phyloP scores from a whole-genome alignment of 805 yeast genomes.

The Candida stauntonica region DNA sequence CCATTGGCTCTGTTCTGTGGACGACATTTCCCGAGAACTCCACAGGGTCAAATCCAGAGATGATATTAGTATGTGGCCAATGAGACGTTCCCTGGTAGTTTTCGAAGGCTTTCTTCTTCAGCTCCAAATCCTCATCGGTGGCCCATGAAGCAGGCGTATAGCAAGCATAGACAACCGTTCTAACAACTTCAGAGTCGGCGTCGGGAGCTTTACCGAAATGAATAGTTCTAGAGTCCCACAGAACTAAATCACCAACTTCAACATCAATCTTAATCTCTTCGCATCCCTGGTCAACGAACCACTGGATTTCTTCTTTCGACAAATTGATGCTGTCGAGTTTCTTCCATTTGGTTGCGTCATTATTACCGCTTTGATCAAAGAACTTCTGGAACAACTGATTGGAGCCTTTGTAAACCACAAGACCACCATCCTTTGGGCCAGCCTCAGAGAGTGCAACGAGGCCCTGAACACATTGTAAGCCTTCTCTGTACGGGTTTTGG shows the following conservation, averaged over 20 bases:
- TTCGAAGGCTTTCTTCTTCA: conserved; percentile 24
- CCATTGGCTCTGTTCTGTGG: conserved; percentile 18
- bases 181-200: conserved; percentile 22
- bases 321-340: conserved; percentile 18
- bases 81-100: conserved; percentile 29
- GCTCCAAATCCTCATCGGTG: conserved; percentile 23
- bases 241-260: conserved; percentile 31
- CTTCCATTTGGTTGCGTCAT: conserved; percentile 21
- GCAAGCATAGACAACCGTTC: conserved; percentile 28
- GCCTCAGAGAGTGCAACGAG: conserved; percentile 27
- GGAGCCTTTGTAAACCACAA: conserved; percentile 28
- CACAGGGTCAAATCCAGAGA: conserved; percentile 11
- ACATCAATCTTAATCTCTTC: conserved; percentile 27
- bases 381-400: conserved; percentile 23
- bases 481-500: conserved; percentile 29
- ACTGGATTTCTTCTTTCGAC: conserved; percentile 20
- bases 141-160: conserved; percentile 32
- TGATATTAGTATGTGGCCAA: conserved; percentile 30
- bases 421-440: conserved; percentile 30
- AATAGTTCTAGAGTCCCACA: conserved; percentile 32
- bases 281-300: conserved; percentile 27
- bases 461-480: conserved; percentile 32
- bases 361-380: conserved; percentile 5
- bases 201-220: conserved; percentile 30
- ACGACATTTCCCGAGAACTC: conserved; percentile 17